Percentiles rank a stretch among this genome's conserved stretches.
phyloP scores from a whole-genome alignment of 495 filamentous ascomycete genomes.

The Sordaria brevicollis region DNA sequence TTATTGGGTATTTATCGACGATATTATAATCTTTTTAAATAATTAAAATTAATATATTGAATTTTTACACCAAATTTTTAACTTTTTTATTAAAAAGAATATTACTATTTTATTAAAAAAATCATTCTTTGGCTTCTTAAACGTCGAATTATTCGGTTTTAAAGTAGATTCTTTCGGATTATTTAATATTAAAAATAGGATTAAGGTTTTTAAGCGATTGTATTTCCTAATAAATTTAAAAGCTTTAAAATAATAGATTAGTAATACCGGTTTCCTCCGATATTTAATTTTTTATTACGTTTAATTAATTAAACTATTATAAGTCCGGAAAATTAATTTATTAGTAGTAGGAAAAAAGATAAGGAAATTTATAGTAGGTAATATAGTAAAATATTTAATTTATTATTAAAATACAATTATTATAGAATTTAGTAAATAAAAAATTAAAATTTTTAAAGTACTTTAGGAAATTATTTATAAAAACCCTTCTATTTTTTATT shows the following conservation, averaged over 20 bases:
- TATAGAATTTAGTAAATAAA: too few species aligned
- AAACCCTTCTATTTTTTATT: neutral
- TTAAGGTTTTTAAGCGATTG: neutral
- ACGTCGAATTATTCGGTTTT: neutral
- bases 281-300: neutral
- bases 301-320: too few species aligned
- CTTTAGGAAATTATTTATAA: too few species aligned
- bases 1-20: neutral
- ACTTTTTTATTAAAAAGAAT: neutral
- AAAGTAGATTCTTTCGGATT: neutral
- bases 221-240: neutral
- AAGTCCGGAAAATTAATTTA: too few species aligned
- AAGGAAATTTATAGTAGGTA: too few species aligned
- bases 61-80: neutral
- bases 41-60: neutral
- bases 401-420: too few species aligned
- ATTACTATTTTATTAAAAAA: neutral
- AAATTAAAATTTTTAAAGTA: too few species aligned
- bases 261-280: neutral
- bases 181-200: neutral
- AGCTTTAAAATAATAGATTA: neutral
- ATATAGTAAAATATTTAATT: too few species aligned
- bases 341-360: too few species aligned
- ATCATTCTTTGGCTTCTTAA: neutral
- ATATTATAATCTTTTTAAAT: neutral